Percentiles rank a stretch among this genome's conserved stretches.
These are phyloP conservation scores for Glycine soja DNA, from an alignment of 306 rosid genomes.

Conservation along the genomic window DNA sequence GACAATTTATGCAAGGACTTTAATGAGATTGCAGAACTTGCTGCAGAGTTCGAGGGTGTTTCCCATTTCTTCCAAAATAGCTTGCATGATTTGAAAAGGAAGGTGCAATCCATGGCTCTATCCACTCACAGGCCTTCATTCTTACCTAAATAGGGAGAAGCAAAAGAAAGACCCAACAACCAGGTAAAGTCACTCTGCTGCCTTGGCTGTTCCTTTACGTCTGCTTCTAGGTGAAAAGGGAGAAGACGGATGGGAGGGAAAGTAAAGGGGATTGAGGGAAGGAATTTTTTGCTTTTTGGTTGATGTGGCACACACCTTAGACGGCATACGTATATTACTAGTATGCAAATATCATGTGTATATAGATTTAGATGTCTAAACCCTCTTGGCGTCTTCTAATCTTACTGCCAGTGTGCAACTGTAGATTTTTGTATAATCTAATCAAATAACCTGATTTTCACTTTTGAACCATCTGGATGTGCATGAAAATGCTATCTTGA, in stretches of 20 bases:
- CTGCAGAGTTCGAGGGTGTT: constrained; percentile 8
- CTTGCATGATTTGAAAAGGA: not conserved
- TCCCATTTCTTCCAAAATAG: not conserved
- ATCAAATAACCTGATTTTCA: not conserved
- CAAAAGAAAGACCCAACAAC: not conserved
- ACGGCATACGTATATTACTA: not conserved
- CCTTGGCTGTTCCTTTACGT: not conserved
- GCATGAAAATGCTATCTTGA: not conserved
- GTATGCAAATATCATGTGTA: not conserved
- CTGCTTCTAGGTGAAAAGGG: not conserved
- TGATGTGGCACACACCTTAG: not conserved
- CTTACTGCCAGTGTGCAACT: not conserved
- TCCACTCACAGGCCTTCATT: not conserved
- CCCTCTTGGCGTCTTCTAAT: not conserved
- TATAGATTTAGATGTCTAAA: not conserved
- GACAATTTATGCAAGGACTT: constrained; percentile 14
- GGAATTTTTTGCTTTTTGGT: not conserved
- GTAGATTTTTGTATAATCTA: not conserved
- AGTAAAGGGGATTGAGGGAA: not conserved
- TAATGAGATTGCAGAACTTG: constrained; percentile 2
- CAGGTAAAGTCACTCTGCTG: not conserved
- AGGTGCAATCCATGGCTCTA: not conserved
- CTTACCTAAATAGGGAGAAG: not conserved
- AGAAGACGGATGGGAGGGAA: not conserved
- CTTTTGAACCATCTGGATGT: not conserved